Base-by-base conservation (phyloP, 352 stramenopile species). In the Pythium phragmiticola region DNA sequence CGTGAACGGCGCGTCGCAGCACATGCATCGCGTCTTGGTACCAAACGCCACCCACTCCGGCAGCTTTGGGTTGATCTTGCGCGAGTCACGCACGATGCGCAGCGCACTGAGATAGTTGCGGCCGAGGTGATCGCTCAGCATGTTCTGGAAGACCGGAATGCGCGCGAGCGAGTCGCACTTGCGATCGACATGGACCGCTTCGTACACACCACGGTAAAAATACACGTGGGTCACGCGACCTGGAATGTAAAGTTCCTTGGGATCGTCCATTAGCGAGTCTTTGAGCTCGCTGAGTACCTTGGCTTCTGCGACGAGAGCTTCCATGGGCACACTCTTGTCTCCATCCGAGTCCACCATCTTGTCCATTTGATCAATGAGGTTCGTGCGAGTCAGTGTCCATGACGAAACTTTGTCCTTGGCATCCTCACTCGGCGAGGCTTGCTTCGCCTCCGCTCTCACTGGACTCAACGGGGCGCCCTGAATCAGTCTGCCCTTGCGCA, bases 1-100 rank as follows among this genome's bases (percentile, higher is more conserved):
- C 48, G 88, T 96, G 63, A 96, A 96, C 19, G 85, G 84, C 21
- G 78, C 85, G 64, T 94, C 86, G 64, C 88, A 96, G 72, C 84
- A 93, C 88, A 93, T 91, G 72, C 87, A 95, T 14, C 83, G 82
- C 30, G 83, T 90, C 67, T 92, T 90, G 3, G 84, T 94, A 57
- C 84, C 84, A 49, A 90, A 95, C 17, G 82, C 74, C 7, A 90
- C 69, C 87, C 87, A 95, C 54, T 87, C 75, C 0, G 84, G 84
- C 0, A 92, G 65, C 8, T 19, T 46, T 12, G 82, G 78, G 17
- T 75, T 77, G 49, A 83, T 82, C 48, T 77, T 77, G 7, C 87
- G 77, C 16, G 78, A 63, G 50, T 95, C 87, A 5, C 87, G 84
- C 12, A 93, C 83, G 47, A 93, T 78, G n/a, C 84, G 83, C 28